Conservation (phyloP, 306 rosid species). For the Corylus avellana region DNA sequence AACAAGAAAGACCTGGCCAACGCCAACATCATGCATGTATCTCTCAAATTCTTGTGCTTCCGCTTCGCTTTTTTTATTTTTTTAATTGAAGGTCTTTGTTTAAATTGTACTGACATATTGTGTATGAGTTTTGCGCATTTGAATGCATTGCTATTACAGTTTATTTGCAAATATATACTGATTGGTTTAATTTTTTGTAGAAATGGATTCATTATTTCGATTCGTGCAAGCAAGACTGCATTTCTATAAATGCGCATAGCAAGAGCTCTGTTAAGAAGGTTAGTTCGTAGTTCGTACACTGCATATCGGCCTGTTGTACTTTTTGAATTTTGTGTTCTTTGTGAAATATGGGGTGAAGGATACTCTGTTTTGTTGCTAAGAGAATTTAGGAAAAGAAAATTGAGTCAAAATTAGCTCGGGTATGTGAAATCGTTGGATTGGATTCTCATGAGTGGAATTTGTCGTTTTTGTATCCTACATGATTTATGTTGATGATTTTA, state of each 20-base stretch:
- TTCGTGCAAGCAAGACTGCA: conserved; percentile 59
- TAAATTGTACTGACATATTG: no score
- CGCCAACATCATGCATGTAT: conserved; percentile 83
- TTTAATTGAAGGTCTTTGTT: no score
- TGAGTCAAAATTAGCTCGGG: no score
- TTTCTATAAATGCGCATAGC: conserved; percentile 81
- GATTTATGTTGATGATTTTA: background rate
- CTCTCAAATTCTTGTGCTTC: background rate
- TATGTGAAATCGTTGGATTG: no score
- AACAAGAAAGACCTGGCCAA: conserved; percentile 88
- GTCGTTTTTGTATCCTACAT: background rate
- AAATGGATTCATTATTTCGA: conserved; percentile 75
- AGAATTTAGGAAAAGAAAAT: background rate
- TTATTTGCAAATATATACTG: background rate
- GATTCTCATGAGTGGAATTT: no score
- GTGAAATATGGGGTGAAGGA: background rate
- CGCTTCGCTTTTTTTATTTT: background rate
- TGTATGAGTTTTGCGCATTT: background rate
- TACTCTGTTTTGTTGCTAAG: background rate
- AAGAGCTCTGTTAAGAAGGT: conserved; percentile 77
- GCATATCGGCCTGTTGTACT: background rate
- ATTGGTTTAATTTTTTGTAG: conserved; percentile 37
- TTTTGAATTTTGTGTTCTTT: background rate
- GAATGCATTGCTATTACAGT: background rate
- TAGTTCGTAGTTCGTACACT: background rate